These are phyloP conservation scores for Aegilops sharonensis DNA, from an alignment of 176 grass and related monocot genomes.

Conservation along the genomic window DNA sequence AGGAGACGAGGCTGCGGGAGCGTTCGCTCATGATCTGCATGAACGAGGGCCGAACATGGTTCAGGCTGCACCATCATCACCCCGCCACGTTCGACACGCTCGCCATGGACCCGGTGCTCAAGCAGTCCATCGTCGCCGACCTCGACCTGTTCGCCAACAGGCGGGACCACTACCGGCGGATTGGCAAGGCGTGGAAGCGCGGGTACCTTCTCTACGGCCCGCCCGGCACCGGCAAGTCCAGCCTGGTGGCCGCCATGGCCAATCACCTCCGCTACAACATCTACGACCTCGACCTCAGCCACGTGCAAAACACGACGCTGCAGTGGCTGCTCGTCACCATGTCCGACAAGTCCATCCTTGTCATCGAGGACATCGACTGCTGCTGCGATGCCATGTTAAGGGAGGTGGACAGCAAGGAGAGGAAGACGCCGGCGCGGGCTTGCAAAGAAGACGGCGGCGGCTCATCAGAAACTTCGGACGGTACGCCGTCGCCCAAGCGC, in stretches of 20 bases:
- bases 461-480: background rate
- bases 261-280: conserved; percentile 34
- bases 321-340: conserved; percentile 24
- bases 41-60: conserved; percentile 22
- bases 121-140: conserved; percentile 18
- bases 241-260: conserved; percentile 43
- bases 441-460: background rate
- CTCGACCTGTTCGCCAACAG: conserved; percentile 34
- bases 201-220: conserved; percentile 48
- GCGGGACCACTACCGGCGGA: conserved; percentile 26
- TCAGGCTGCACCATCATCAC: background rate
- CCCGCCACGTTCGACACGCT: conserved; percentile 33
- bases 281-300: conserved; percentile 32
- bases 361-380: conserved; percentile 29
- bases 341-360: conserved; percentile 15
- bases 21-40: conserved; percentile 31
- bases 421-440: background rate
- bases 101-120: conserved; percentile 28
- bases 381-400: conserved; percentile 7
- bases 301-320: background rate
- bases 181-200: conserved; percentile 56
- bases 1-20: background rate
- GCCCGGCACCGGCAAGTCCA: conserved; percentile 30
- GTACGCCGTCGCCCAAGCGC: background rate
- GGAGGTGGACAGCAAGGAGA: background rate